phyloP scores from a whole-genome alignment of 345 rosid genomes.

The Eucalyptus lansdowneana region DNA sequence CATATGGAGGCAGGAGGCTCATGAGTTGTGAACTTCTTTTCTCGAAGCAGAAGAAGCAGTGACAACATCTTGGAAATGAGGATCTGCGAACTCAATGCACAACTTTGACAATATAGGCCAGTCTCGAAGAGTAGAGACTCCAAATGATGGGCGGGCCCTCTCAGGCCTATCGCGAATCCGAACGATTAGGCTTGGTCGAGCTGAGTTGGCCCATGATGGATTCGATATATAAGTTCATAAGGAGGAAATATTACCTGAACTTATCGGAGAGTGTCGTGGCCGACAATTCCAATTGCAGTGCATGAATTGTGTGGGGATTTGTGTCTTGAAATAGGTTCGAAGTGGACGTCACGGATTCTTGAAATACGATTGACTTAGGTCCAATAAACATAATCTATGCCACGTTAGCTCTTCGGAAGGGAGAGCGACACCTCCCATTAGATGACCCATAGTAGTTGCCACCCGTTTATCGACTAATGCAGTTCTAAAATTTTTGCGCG shows the following conservation, averaged over 20 bases:
- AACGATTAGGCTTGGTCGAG: background rate
- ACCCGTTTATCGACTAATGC: background rate
- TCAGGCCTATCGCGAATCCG: background rate
- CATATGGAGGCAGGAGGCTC: background rate
- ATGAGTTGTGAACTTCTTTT: background rate
- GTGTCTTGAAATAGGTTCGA: background rate
- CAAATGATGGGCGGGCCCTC: background rate
- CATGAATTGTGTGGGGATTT: background rate
- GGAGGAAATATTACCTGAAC: background rate
- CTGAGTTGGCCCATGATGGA: background rate
- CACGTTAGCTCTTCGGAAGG: background rate
- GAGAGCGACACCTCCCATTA: background rate
- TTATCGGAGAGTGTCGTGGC: background rate
- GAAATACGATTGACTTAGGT: background rate
- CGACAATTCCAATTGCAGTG: background rate
- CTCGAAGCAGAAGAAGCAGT: background rate
- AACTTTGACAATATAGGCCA: background rate
- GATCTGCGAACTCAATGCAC: background rate
- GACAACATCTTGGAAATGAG: background rate
- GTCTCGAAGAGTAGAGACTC: background rate
- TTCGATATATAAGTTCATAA: background rate
- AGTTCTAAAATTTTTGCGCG: fast-evolving
- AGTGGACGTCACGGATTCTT: background rate
- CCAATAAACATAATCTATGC: background rate
- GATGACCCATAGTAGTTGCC: background rate